phyloP scores from a whole-genome alignment of 768 basidiomycete genomes.

The Hypholoma sublateritium region DNA sequence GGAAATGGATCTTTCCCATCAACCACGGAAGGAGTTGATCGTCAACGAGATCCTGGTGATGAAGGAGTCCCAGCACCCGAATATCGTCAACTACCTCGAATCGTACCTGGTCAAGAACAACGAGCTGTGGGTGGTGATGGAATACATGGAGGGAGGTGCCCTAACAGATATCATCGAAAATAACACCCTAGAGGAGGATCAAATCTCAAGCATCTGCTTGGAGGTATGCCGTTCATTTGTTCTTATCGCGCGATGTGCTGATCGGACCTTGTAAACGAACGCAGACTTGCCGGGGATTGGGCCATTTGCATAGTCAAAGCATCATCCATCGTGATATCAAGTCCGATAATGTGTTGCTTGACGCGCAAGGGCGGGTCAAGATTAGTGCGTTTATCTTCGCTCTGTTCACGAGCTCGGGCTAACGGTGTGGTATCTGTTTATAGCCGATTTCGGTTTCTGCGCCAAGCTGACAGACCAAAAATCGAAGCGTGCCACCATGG shows the following conservation, averaged over 20 bases:
- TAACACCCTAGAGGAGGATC: constrained; percentile 92
- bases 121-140: constrained; percentile 98
- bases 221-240: constrained; percentile 60
- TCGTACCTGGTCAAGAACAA: constrained; percentile 85
- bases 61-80: constrained; percentile 97
- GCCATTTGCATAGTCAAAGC: constrained; percentile 89
- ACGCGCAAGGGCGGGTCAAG: constrained; percentile 91
- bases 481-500: constrained; percentile 97
- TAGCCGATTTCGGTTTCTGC: constrained; percentile 97
- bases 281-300: constrained; percentile 93
- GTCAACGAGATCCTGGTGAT: constrained; percentile 98
- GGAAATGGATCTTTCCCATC: constrained; percentile 95
- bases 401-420: background rate
- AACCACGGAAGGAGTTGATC: constrained; percentile 95
- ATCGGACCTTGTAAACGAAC: background rate
- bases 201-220: constrained; percentile 87
- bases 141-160: constrained; percentile 98
- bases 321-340: constrained; percentile 99
- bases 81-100: constrained; percentile 95
- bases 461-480: constrained; percentile 96
- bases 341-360: constrained; percentile 93
- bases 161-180: constrained; percentile 98
- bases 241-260: background rate
- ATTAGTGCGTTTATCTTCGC: constrained; percentile 69
- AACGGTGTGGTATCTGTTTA: background rate